Base-by-base conservation (phyloP, 2,329 filamentous ascomycete genomes). In the Fusarium nodosum region DNA sequence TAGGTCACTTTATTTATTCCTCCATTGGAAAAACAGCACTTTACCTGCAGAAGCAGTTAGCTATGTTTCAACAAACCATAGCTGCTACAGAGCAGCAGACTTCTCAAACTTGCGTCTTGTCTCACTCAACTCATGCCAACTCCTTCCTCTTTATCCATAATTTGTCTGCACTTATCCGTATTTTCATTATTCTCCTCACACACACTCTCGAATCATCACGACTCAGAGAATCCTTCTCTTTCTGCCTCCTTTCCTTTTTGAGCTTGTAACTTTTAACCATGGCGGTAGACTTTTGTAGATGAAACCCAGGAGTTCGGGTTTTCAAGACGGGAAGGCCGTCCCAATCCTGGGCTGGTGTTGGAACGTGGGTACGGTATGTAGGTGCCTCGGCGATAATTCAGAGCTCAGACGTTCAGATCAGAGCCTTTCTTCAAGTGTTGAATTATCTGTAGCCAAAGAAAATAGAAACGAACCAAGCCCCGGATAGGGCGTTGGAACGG, bases 401-500 rank as follows among this genome's bases (percentile, higher is more conserved):
- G 28, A 38, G 44, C 10, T 11, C 28, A 30, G 9, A 30, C 28
- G n/a, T 36, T n/a, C n/a, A 36, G 31, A 36, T 24, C 22, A 50
- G 22, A 31, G 38, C 50, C 26, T 41, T 30, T 24, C 18, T 3
- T 28, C 22, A 36, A 58, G 48, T 55, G 41, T 44, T 39, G 47
- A 41, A 12, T 45, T 22, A 39, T 39, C n/a, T 39, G 10, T 39
- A 51, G 61, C 66, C 53, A 69, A 33, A 69, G 45, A 52, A 44
- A 39, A 36, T 26, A 41, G 33, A 36, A 48, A 42, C 53, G 33
- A 59, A 53, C 34, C 38, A 31, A 55, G 38, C 38, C 56, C 61
- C 48, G 50, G 61, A 69, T 59, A 69, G 51, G 50, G 56, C 57
- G 66, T 66, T 69, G 61, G 59, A 64, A 64, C 59, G 54, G 64